phyloP scores from a whole-genome alignment of 2,329 filamentous ascomycete genomes.

The Aspergillus niger region DNA sequence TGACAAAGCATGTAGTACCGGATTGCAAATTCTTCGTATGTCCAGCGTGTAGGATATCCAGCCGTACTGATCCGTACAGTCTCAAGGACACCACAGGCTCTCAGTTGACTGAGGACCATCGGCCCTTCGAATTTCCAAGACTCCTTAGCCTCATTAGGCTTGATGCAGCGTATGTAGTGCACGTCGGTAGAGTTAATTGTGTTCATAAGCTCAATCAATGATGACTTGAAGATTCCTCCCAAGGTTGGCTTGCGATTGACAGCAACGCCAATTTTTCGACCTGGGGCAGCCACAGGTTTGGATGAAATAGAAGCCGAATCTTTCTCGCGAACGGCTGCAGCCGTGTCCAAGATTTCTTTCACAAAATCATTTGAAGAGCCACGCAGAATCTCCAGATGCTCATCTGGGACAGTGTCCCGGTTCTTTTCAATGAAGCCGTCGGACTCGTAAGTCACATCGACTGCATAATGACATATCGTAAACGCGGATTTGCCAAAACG shows the following conservation, averaged over 20 bases:
- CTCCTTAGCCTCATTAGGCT: conserved; percentile 95
- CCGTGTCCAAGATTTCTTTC: conserved; percentile 78
- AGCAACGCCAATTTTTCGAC: conserved; percentile 85
- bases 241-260: conserved; percentile 96
- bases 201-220: conserved; percentile 94
- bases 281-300: conserved; percentile 69
- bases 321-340: conserved; percentile 85
- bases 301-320: conserved; percentile 69
- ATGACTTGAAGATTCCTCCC: conserved; percentile 98
- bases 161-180: conserved; percentile 98
- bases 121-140: conserved; percentile 98
- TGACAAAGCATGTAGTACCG: conserved; percentile 98
- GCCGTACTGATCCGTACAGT: conserved; percentile 97
- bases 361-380: conserved; percentile 85
- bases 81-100: conserved; percentile 97
- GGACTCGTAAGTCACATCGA: conserved; percentile 98
- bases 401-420: conserved; percentile 95
- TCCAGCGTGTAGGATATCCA: conserved; percentile 97
- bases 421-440: conserved; percentile 99
- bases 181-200: conserved; percentile 98
- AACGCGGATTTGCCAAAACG: conserved; percentile 96
- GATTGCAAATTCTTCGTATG: conserved; percentile 95
- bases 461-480: conserved; percentile 96
- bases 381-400: conserved; percentile 91
- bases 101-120: conserved; percentile 95